phyloP scores from a whole-genome alignment of 2,329 filamentous ascomycete genomes.

The Trichoderma koningiopsis region DNA sequence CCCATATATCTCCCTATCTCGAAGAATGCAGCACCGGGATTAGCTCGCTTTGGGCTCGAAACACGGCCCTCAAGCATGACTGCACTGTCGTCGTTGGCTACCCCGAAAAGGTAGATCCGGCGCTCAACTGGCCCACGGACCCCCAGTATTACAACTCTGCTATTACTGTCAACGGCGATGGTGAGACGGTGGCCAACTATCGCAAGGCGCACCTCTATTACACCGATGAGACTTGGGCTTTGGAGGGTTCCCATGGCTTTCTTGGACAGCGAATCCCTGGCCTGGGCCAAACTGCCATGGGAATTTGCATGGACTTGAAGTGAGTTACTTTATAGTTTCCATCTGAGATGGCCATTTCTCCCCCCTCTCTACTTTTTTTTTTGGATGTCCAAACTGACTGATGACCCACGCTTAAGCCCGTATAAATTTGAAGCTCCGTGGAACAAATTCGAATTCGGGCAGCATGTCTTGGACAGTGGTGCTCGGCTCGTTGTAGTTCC shows the following conservation, averaged over 20 bases:
- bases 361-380: neutral
- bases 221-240: constrained; percentile 63
- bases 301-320: constrained; percentile 68
- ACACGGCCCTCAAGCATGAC: constrained; percentile 64
- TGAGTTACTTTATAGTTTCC: constrained; percentile 36
- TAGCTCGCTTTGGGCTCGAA: constrained; percentile 70
- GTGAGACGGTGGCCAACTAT: constrained; percentile 63
- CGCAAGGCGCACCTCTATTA: constrained; percentile 62
- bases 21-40: constrained; percentile 68
- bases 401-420: constrained; percentile 30
- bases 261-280: constrained; percentile 48
- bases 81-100: constrained; percentile 74
- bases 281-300: constrained; percentile 56
- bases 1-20: constrained; percentile 68
- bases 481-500: constrained; percentile 68
- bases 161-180: constrained; percentile 59
- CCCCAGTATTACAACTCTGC: constrained; percentile 59
- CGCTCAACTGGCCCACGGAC: constrained; percentile 50
- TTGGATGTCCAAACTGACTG: neutral
- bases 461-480: constrained; percentile 57
- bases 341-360: neutral
- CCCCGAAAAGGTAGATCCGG: constrained; percentile 65
- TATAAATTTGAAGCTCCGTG: constrained; percentile 46
- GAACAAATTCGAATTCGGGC: constrained; percentile 49
- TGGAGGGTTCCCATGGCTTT: constrained; percentile 57